phyloP scores from a whole-genome alignment of 371 early-diverging fungal species.

The Lichtheimia ramosa region DNA sequence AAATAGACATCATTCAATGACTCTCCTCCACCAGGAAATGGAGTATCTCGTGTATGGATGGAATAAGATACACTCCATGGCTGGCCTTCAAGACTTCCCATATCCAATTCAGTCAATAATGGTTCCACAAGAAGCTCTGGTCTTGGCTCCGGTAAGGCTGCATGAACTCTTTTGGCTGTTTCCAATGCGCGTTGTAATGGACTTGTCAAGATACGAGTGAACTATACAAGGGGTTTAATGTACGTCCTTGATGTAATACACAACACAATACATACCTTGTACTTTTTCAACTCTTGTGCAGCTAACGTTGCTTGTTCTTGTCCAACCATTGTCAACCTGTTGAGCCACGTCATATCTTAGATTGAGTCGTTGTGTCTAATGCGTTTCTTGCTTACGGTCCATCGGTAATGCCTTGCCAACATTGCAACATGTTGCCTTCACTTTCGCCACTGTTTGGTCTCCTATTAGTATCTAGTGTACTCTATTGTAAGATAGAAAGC shows the following conservation, averaged over 20 bases:
- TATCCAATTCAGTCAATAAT: neutral
- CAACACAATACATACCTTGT: neutral
- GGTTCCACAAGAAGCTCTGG: neutral
- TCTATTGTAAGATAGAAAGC: neutral
- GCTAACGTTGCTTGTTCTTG: neutral
- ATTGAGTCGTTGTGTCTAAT: neutral
- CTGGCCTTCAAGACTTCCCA: neutral
- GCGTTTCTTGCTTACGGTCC: neutral
- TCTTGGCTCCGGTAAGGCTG: neutral
- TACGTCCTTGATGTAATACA: too few relatives aligned
- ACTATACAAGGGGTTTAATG: neutral
- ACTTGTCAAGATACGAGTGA: conserved; percentile 1
- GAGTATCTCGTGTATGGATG: neutral
- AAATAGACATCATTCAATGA: neutral
- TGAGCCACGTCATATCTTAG: neutral
- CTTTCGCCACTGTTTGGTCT: neutral
- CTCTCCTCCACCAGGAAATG: conserved; percentile 3
- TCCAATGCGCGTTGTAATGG: conserved; percentile 1
- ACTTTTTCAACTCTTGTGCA: neutral
- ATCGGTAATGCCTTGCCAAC: conserved; percentile 7
- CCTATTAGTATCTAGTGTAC: neutral
- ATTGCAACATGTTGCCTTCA: conserved; percentile 1
- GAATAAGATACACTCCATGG: neutral
- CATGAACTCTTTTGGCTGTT: neutral
- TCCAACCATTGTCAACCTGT: neutral